Conservation (phyloP, 192 early-diverging fungal species). For the Haplosporangium gracile region DNA sequence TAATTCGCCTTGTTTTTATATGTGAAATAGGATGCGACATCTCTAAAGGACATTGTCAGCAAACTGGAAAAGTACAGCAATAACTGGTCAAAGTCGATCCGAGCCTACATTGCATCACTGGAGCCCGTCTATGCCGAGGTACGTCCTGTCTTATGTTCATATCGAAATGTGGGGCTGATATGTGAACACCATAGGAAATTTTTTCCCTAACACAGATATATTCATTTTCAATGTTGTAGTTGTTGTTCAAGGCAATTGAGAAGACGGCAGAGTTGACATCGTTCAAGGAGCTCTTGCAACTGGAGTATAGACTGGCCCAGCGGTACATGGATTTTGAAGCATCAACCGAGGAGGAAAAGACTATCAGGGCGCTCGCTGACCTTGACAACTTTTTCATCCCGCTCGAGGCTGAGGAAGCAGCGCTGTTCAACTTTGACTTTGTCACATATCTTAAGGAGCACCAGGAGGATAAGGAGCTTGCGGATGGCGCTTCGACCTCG, state of each 20-base stretch:
- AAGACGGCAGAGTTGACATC: constrained; percentile 20
- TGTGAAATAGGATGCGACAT: constrained; percentile 29
- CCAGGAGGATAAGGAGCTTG: constrained; percentile 15
- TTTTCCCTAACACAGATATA: neutral
- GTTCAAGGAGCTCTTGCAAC: constrained; percentile 21
- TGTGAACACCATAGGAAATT: neutral
- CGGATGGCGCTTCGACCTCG: neutral
- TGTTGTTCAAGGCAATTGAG: constrained; percentile 28
- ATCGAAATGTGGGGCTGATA: neutral
- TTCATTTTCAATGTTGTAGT: constrained; percentile 12
- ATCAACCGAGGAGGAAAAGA: neutral
- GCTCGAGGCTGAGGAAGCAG: constrained; percentile 18
- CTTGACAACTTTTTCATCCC: constrained; percentile 30
- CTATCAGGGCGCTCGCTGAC: neutral
- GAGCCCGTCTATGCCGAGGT: constrained; percentile 56
- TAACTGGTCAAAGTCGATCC: constrained; percentile 58
- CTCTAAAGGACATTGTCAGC: constrained; percentile 39
- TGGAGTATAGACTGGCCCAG: constrained; percentile 30
- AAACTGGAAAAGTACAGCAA: constrained; percentile 52
- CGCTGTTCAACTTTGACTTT: constrained; percentile 37
- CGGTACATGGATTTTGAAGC: constrained; percentile 17
- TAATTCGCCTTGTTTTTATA: neutral
- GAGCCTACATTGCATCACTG: constrained; percentile 49
- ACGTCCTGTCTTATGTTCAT: neutral
- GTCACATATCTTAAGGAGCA: constrained; percentile 23